Conservation (phyloP, 495 filamentous ascomycete genomes). For the Podospora australis region DNA sequence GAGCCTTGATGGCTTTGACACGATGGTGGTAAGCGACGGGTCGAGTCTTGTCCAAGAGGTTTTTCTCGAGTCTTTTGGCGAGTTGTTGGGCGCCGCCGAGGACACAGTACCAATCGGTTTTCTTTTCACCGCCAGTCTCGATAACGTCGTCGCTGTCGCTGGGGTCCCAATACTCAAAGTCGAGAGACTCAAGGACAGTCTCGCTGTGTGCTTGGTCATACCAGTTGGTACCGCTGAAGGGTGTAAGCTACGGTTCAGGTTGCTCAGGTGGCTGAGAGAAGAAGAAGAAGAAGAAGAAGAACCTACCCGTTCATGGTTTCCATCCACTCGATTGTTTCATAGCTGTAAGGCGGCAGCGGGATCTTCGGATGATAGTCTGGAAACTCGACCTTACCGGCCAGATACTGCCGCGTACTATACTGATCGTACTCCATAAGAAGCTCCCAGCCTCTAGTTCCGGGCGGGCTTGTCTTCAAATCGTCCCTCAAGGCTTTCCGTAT, state of each 20-base stretch:
- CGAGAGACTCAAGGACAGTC: conserved; percentile 28
- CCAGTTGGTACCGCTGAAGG: conserved; percentile 7
- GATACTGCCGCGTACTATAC: neutral
- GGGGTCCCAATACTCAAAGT: conserved; percentile 17
- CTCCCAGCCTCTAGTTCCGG: no score
- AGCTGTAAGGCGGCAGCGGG: neutral
- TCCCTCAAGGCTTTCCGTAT: neutral
- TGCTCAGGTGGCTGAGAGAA: no score
- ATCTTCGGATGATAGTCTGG: neutral
- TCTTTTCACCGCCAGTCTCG: no score
- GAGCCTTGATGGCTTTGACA: neutral
- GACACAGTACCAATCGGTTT: conserved; percentile 7
- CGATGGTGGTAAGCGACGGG: no score
- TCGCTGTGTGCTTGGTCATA: conserved; percentile 31
- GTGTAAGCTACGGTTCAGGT: no score
- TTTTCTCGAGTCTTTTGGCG: neutral
- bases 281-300: no score
- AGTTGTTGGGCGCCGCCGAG: conserved; percentile 20
- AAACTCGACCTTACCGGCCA: neutral
- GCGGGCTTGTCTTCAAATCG: neutral
- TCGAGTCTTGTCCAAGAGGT: neutral
- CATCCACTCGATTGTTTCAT: neutral
- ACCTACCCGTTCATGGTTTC: neutral
- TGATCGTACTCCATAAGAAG: conserved; percentile 1
- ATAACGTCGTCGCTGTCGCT: conserved; percentile 5